Evolutionary conservation across 305 asterid species (phyloP).

Genomic region (Solanum hybrid): DNA sequence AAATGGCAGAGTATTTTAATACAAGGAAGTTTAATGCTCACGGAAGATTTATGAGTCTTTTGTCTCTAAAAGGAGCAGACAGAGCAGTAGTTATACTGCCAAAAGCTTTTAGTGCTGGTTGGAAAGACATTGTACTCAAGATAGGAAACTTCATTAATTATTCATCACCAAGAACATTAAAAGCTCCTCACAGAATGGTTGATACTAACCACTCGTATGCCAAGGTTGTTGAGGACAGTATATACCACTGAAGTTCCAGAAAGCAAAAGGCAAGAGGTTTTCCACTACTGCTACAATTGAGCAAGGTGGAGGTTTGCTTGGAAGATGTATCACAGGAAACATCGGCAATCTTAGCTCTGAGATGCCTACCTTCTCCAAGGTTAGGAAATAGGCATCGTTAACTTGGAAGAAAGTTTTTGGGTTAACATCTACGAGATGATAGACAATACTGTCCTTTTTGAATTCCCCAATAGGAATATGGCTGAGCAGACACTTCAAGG

Average conservation of each 20-base stretch:
- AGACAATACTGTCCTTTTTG: background rate
- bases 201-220: background rate
- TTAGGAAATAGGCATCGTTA: background rate
- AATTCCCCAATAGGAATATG: background rate
- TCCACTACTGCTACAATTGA: background rate
- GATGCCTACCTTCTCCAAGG: too few species aligned
- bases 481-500: background rate
- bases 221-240: background rate
- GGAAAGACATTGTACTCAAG: background rate
- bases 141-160: background rate
- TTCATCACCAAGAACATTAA: background rate
- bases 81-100: background rate
- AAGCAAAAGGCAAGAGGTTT: background rate
- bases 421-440: background rate
- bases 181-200: background rate
- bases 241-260: background rate
- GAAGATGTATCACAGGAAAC: background rate
- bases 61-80: background rate
- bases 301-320: background rate
- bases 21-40: background rate
- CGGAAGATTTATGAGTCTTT: background rate
- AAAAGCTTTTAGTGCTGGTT: background rate
- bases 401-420: background rate
- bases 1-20: background rate
- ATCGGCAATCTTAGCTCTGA: background rate